Base-by-base conservation (phyloP, 257 asterid genomes). In the Catharanthus roseus region DNA sequence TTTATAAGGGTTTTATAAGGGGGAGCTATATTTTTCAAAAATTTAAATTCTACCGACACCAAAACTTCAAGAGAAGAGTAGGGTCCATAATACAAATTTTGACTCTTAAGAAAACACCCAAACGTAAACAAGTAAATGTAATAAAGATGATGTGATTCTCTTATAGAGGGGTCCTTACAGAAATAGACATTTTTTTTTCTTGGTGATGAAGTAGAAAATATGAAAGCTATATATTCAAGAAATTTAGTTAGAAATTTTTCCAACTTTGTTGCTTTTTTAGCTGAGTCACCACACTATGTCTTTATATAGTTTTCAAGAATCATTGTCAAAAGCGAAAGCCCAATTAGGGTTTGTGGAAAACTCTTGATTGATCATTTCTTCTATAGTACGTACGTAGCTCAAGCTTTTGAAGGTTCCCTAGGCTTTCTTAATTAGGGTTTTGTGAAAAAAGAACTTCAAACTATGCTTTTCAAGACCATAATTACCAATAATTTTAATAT, bases 31-130 rank as follows among this genome's bases (percentile, higher is more conserved):
- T n/a, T n/a, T 15, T 23, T 10, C 65, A 62, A 61, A 34, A 1
- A 3, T 10, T 16, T 23, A 23, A 79, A 57, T 68, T 75, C 85
- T 31, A 72, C 92, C 87, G 86, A 86, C 87, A 82, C 77, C 71
- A 66, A n/a, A 23, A 56, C 13, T 42, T 69, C 57, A 77, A 70
- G 53, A 74, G n/a, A n/a, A 56, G 74, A 18, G 69, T 68, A 45
- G 81, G 89, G 74, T 75, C 84, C 86, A 74, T 62, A 36, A 51
- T 71, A n/a, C 41, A 72, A 71, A 53, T 70, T n/a, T 78, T 67
- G 75, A 42, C 58, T 53, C 38, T 74, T 53, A 58, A 58, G 77
- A 61, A 74, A 74, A 74, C 70, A 63, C 31, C 42, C 68, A 54
- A 65, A 74, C 28, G 21, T 74, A 47, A 58, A 45, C 39, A 69